Conservation (phyloP, 805 yeast species). For the Hanseniaspora singularis region DNA sequence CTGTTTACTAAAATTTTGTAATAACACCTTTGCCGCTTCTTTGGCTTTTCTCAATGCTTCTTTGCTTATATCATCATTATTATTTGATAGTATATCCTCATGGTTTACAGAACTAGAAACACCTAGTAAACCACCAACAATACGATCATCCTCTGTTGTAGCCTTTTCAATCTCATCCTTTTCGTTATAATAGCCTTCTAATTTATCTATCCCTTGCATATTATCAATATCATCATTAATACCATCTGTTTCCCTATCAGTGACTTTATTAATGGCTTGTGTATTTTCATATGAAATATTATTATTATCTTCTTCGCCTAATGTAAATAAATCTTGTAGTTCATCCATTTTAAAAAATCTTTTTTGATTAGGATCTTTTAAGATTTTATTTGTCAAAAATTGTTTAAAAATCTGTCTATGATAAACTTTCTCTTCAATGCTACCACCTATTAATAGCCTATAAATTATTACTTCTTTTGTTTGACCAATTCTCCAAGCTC, state of each 20-base stretch:
- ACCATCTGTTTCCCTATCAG: conserved; percentile 39
- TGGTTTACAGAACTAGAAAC: conserved; percentile 61
- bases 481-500: conserved; percentile 97
- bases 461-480: conserved; percentile 84
- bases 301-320: conserved; percentile 54
- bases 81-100: conserved; percentile 49
- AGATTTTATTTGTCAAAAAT: conserved; percentile 78
- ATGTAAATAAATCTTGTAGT: conserved; percentile 72
- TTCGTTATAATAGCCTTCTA: conserved; percentile 51
- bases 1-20: conserved; percentile 36
- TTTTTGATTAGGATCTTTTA: conserved; percentile 90
- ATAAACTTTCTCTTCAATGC: conserved; percentile 92
- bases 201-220: conserved; percentile 61
- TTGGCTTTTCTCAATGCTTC: conserved; percentile 50
- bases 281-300: conserved; percentile 21
- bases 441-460: conserved; percentile 83
- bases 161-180: conserved; percentile 32
- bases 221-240: conserved; percentile 50
- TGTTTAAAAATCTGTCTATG: conserved; percentile 96
- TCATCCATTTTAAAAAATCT: conserved; percentile 88
- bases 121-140: conserved; percentile 67
- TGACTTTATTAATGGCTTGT: conserved; percentile 37
- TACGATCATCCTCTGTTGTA: conserved; percentile 43
- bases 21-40: conserved; percentile 44
- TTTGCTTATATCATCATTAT: conserved; percentile 32